These are phyloP conservation scores for Backusella liffmaniae DNA, from an alignment of 192 early-diverging fungal species.

Conservation along the genomic window DNA sequence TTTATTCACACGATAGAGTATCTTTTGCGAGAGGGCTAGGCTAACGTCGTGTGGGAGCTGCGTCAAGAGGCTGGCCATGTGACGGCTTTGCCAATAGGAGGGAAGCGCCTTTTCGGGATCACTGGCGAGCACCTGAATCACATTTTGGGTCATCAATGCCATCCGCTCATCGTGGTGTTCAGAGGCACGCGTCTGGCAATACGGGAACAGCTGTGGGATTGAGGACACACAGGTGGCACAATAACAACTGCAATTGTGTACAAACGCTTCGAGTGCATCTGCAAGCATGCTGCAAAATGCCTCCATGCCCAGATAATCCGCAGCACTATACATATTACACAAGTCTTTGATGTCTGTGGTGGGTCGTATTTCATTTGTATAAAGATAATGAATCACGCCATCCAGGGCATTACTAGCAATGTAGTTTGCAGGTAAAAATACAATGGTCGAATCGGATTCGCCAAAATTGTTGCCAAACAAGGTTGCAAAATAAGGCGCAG, in stretches of 20 bases:
- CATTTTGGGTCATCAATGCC: not conserved
- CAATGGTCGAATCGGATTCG: slow-evolving; percentile 13
- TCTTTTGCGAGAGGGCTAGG: slow-evolving; percentile 1
- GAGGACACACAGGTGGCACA: slow-evolving; percentile 8
- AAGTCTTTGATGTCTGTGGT: slow-evolving; percentile 5
- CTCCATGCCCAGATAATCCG: slow-evolving; percentile 33
- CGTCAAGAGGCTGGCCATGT: slow-evolving; percentile 12
- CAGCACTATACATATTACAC: slow-evolving; percentile 17
- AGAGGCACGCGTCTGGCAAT: not conserved
- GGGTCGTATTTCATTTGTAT: slow-evolving; percentile 11
- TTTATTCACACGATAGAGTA: slow-evolving; percentile 17
- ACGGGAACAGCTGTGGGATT: slow-evolving; percentile 9
- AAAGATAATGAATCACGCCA: slow-evolving; percentile 22
- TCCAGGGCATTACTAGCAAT: slow-evolving; percentile 8
- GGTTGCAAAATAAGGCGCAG: slow-evolving; percentile 33
- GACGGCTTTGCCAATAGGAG: slow-evolving; percentile 17
- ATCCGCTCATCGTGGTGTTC: slow-evolving; percentile 16
- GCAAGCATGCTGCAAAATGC: not conserved
- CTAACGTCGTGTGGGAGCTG: not conserved
- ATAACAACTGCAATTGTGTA: slow-evolving; percentile 23
- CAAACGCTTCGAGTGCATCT: not conserved
- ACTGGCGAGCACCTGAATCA: not conserved
- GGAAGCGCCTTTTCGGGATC: slow-evolving; percentile 27
- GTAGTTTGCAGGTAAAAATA: slow-evolving; percentile 13
- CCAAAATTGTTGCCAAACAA: slow-evolving; percentile 27